Base-by-base conservation (phyloP, 306 rosid species). In the Begonia loranthoides region DNA sequence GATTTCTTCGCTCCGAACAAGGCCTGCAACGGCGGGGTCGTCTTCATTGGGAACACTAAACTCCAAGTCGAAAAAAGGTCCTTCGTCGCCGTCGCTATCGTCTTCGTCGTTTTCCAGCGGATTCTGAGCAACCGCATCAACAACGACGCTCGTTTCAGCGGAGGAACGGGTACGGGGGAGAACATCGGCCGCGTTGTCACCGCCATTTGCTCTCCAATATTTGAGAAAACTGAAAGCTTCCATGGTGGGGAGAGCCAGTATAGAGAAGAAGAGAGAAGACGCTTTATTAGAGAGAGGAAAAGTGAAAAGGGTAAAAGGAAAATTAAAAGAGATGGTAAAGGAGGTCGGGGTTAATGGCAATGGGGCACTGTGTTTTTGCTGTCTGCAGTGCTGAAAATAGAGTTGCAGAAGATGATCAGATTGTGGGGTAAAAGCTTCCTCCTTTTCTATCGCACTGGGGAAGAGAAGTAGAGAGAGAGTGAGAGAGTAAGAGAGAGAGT, bases 221-320 rank as follows among this genome's bases (percentile, higher is more conserved):
- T 83, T 90, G 82, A 86, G 99, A 14, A 90, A 68, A 79, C 84
- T 90, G 62, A 90, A 90, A 73, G 94, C 84, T 82, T 90, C 99
- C 99, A 90, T 90, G 36, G 95, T 90, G 65, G 99, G 99, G 94
- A 90, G 95, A 82, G 99, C 94, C 99, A 92, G 99, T 62, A 73
- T 83, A 70, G 51, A 10, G 34, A 58, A 10, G 34, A 58, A 60
- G 50, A 49, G 39, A 54, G 36, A 51, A 46, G 54, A 55, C 19
- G 16, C 19, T 40, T 12, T 51, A 28, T n/a, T 43, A 43, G 47
- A 43, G 36, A 43, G 47, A 12, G 47, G 59, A 15, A 11, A 41
- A 24, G 21, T 22, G 15, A 38, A 50, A 13, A 10, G 54, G n/a
- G 15, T 40, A 45, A 16, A 22, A 15, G 49, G 36, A 19, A 15